A percentile compares a stretch with the other conserved stretches of the same genome.
phyloP scores from a whole-genome alignment of 768 basidiomycete genomes.

The Epithele typhae region DNA sequence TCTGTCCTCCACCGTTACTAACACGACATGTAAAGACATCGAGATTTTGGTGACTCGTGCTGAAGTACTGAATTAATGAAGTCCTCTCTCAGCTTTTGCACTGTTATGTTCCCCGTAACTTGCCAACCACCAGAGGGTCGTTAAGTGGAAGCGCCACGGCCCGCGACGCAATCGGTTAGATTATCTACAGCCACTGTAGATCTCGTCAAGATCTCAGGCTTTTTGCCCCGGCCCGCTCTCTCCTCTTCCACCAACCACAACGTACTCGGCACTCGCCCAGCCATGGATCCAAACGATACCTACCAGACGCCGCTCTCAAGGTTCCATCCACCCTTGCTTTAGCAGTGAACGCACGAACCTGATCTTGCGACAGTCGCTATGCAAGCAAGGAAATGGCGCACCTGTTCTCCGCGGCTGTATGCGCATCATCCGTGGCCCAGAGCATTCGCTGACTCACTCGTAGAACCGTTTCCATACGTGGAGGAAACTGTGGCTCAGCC shows the following conservation, averaged over 20 bases:
- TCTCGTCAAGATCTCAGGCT: no score
- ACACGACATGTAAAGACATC: no score
- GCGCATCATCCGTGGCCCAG: no score
- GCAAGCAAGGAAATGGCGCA: slow-evolving; percentile 98
- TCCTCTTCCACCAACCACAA: background rate
- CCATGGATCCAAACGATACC: slow-evolving; percentile 37
- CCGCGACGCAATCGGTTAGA: slow-evolving; percentile 3
- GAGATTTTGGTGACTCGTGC: no score
- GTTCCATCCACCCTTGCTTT: slow-evolving; percentile 30
- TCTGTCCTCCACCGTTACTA: no score
- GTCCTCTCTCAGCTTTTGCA: no score
- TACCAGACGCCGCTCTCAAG: slow-evolving; percentile 83
- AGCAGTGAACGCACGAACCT: background rate
- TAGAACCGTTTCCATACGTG: slow-evolving; percentile 95
- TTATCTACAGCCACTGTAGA: background rate
- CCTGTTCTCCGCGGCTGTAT: slow-evolving; percentile 89
- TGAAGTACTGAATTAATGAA: no score
- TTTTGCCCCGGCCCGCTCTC: background rate
- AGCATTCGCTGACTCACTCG: background rate
- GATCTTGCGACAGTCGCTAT: slow-evolving; percentile 68
- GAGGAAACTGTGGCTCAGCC: slow-evolving; percentile 93
- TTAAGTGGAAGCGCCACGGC: no score
- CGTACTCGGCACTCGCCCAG: no score
- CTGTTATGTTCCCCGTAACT: no score
- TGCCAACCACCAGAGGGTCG: no score